Evolutionary conservation across 164 flowering plant species (phyloP), one percentile per base, ranked within the genome.

Genomic region (Vitis amurensis): DNA sequence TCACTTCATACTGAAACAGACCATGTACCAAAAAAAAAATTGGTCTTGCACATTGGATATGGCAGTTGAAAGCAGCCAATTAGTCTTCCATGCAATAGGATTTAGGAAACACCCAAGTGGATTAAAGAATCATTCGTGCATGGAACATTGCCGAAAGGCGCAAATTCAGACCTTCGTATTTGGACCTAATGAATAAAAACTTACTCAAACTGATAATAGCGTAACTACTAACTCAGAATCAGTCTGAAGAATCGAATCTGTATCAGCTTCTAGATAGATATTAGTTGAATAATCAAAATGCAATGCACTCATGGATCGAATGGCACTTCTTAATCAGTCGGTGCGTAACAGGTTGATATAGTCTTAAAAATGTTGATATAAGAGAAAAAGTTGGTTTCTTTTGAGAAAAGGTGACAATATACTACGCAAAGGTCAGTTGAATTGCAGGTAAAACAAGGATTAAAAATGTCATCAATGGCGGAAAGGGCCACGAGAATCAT

Each of bases 311-410:
- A 37, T 37, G 0, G 8, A 63, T 44, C 55, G 7, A 11, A 30
- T 8, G 68, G 49, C 48, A 27, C 49, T 50, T 61, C 63, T 73
- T 63, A 68, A 71, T 58, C 56, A 62, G 76, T 68, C 76, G 76
- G 76, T 68, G 76, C 76, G 71, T 73, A 27, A 62, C 55, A 73
- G 62, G 44, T 6, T 37, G 44, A 37, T 37, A 37, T 37, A 37
- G 44, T 37, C 44, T 37, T 37, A 37, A 37, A 37, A 19, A 19
- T 19, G 23, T 19, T 19, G 23, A 37, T 37, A 37, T 37, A 37
- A 37, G 44, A 6, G 7, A 37, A 37, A 37, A 37, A 37, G 44
- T 37, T 37, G 44, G 44, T 37, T 6, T 37, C 7, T 37, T 12
- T 10, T 27, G 12, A 30, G 23, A 66, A 51, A 53, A 8, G 7